Conservation (phyloP, 495 filamentous ascomycete species). For the Friedmanniomyces simplex region DNA sequence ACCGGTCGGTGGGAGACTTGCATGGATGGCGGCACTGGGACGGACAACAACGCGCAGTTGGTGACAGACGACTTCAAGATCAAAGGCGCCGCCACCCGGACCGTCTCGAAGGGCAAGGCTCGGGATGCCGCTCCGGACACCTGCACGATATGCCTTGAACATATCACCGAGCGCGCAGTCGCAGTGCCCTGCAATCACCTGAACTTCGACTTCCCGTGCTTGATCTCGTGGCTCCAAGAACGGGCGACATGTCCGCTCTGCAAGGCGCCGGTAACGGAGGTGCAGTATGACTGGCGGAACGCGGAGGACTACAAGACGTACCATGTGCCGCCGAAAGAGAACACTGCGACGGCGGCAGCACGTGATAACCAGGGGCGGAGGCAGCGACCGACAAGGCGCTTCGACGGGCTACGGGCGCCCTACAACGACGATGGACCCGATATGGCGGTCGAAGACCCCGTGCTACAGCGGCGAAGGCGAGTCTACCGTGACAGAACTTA, state of each 20-base stretch:
- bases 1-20: background rate
- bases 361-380: background rate
- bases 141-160: slow-evolving; percentile 67
- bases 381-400: background rate
- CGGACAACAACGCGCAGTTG: slow-evolving; percentile 1
- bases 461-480: slow-evolving; percentile 56
- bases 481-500: slow-evolving; percentile 70
- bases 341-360: background rate
- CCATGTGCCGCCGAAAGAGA: slow-evolving; percentile 26
- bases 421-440: background rate
- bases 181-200: slow-evolving; percentile 67
- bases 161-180: slow-evolving; percentile 57
- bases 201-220: slow-evolving; percentile 75
- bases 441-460: slow-evolving; percentile 34
- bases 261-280: slow-evolving; percentile 55
- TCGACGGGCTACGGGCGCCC: background rate
- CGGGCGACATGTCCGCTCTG: slow-evolving; percentile 65
- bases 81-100: slow-evolving; percentile 7
- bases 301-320: slow-evolving; percentile 46
- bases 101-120: background rate
- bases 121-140: slow-evolving; percentile 13
- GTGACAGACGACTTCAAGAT: slow-evolving; percentile 15
- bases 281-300: slow-evolving; percentile 53
- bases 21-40: slow-evolving; percentile 3
- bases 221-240: slow-evolving; percentile 72